Conservation (phyloP, 768 basidiomycete genomes). For the Phallus indusiatus region DNA sequence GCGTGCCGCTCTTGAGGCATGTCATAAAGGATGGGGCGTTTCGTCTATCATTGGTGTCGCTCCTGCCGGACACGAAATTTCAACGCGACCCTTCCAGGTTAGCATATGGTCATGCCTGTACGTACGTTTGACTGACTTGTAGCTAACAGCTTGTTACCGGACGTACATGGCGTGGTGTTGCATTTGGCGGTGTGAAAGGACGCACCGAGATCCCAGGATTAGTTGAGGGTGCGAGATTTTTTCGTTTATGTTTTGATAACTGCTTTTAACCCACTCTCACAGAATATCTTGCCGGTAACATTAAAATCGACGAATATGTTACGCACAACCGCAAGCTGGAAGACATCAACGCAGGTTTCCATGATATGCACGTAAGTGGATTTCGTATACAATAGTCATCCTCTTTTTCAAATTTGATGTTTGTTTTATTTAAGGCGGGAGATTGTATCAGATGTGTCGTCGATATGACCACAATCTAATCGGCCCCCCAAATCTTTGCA, state of each 20-base stretch:
- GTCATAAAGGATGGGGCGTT: constrained; percentile 99
- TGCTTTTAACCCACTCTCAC: not conserved
- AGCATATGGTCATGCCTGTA: constrained; percentile 16
- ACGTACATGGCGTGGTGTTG: constrained; percentile 87
- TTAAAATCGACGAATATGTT: constrained; percentile 94
- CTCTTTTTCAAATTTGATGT: not conserved
- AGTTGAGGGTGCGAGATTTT: constrained; percentile 57
- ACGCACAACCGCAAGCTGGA: constrained; percentile 71
- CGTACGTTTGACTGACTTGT: constrained; percentile 16
- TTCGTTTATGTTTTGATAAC: not conserved
- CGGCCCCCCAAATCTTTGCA: not conserved
- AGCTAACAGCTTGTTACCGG: constrained; percentile 64
- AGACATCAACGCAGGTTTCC: constrained; percentile 81
- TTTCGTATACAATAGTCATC: not conserved
- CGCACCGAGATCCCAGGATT: constrained; percentile 91
- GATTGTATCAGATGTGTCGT: constrained; percentile 94
- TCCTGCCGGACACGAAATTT: constrained; percentile 91
- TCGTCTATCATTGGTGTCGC: constrained; percentile 95
- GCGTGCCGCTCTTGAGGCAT: constrained; percentile 94
- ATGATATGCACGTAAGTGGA: constrained; percentile 88
- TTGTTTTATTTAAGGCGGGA: constrained; percentile 40
- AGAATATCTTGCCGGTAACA: constrained; percentile 75
- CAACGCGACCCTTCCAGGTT: constrained; percentile 66
- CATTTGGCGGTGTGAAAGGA: constrained; percentile 98
- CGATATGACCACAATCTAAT: constrained; percentile 51